These are phyloP conservation scores for Pleomassaria siparia DNA, from an alignment of 2,329 filamentous ascomycete species.

Conservation along the genomic window DNA sequence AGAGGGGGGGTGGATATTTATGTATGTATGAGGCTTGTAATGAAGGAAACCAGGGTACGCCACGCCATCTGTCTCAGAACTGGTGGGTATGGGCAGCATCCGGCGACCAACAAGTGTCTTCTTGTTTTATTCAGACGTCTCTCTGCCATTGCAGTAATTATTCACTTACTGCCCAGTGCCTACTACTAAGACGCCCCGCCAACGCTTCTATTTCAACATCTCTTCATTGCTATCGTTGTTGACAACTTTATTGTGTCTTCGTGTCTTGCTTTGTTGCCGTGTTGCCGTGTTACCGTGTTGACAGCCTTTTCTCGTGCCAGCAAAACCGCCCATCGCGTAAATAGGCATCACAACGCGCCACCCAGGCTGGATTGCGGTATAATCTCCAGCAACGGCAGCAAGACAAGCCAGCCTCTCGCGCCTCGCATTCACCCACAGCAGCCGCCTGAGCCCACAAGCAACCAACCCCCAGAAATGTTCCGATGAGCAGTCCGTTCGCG, in stretches of 20 bases:
- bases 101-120: background rate
- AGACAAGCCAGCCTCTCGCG: background rate
- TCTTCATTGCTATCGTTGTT: background rate
- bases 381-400: slow-evolving; percentile 1
- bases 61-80: slow-evolving; percentile 8
- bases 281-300: slow-evolving; percentile 1
- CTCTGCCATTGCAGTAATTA: background rate
- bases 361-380: background rate
- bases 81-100: slow-evolving; percentile 8
- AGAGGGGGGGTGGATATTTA: too few species aligned
- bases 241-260: background rate
- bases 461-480: slow-evolving; percentile 7
- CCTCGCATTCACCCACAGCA: background rate
- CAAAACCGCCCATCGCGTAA: background rate
- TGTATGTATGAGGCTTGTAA: background rate
- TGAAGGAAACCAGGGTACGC: background rate
- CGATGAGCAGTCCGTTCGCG: slow-evolving; percentile 13
- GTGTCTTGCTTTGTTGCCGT: background rate
- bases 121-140: background rate
- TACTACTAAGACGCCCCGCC: too few species aligned
- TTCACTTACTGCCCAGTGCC: too few species aligned
- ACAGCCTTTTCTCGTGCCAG: background rate
- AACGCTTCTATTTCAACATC: too few species aligned
- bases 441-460: too few species aligned
- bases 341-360: background rate